Base-by-base conservation (phyloP, 352 stramenopile genomes). In the Pythium oligandrum region DNA sequence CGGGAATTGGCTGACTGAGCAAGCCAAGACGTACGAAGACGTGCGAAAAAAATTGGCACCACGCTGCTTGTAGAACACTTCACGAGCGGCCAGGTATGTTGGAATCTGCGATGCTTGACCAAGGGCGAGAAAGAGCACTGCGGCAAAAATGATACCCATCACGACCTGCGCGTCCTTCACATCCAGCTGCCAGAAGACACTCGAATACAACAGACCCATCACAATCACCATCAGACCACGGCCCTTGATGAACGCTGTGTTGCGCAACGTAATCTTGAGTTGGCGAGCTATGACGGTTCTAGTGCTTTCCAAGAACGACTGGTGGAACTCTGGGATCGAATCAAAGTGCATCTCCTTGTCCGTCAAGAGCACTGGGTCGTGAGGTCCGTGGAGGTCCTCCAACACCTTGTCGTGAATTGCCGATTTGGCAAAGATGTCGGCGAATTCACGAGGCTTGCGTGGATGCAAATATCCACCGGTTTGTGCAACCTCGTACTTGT, bases 331-430 rank as follows among this genome's bases (percentile, higher is more conserved):
- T 11, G 59, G 59, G 4, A 44, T 43, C 42, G 46, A 59, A 46
- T 40, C 45, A 6, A 12, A 40, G 17, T 31, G 36, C 48, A 40
- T 58, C 44, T 36, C 44, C 6, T 1, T 46, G 36, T 32, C 36
- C 36, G 96, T 51, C 12, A 97, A 37, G 26, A 95, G 80, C 3
- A 96, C 52, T 42, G 96, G 75, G 61, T 97, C 88, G 64, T 96
- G 96, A 11, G 94, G 62, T 11, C 71, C 69, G 39, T 86, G 87
- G 8, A 89, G 80, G 66, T 96, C 88, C 4, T 86, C 88, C 11
- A 85, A 12, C 36, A 67, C 63, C 7, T 5, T 40, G 8, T 46
- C 3, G 52, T 57, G 56, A 33, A 54, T 53, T 6, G 7, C 3
- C 4, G 61, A 68, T 33, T 57, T 4, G 5, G 9, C 32, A 30